Base-by-base conservation (phyloP, 768 basidiomycete species). In the Suillus ampliporus region DNA sequence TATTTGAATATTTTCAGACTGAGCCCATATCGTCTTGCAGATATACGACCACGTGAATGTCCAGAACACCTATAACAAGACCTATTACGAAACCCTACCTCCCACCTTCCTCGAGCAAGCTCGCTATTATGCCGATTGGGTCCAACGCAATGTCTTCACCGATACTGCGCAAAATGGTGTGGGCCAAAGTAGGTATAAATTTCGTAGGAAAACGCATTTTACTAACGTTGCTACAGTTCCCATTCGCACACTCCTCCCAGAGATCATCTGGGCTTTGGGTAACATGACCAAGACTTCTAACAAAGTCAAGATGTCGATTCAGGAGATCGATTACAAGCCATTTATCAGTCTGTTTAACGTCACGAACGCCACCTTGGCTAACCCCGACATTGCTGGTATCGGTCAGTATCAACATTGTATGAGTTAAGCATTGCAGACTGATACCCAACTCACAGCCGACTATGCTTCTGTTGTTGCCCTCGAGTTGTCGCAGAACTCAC, bases 341-440 rank as follows among this genome's bases (percentile, higher is more conserved):
- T 91, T 94, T 83, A 86, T 92, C 71, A 90, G 89, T 17, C 80
- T 93, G 72, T 89, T 94, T 82, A 84, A 86, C 68, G 84, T 89
- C 74, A 86, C 89, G 21, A 88, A 88, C 53, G 78, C 87, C 63
- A 69, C 77, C 58, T 73, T 81, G 56, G 76, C 81, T 26, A 78
- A 85, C 68, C 87, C 88, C 3, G 83, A 88, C 61, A 71, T 86
- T 58, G 68, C 76, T 58, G 88, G 82, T 52, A 83, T 90, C 61
- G 86, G 88, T 90, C 67, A 68, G 88, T 83, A n/a, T 35, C 44
- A 21, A 28, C 31, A 17, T 11, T 26, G 28, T 40, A 14, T 34
- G 11, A 11, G 5, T 26, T 44, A 15, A 28, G 40, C 23, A 35
- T 4, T 2, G n/a, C 40, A 51, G 23, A 14, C 43, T 31, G 23